A percentile compares a stretch with the other conserved stretches of the same genome.
Evolutionary conservation across 2,329 filamentous ascomycete genomes (phyloP).

Genomic region (Phialophora verrucosa): DNA sequence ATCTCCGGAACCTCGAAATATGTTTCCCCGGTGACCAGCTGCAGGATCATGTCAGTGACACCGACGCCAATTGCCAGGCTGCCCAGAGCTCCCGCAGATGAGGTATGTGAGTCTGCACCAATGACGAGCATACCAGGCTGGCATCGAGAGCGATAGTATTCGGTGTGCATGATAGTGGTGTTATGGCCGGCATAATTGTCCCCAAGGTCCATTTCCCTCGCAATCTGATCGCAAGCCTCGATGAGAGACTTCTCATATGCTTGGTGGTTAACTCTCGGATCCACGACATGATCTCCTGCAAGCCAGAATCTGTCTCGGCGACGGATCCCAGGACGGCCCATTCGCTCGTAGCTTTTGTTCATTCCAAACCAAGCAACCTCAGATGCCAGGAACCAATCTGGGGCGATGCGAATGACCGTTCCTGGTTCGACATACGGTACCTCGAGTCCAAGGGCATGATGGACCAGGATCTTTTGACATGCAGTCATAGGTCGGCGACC

Average conservation of each 20-base stretch:
- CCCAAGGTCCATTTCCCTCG: constrained; percentile 46
- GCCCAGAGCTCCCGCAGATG: constrained; percentile 51
- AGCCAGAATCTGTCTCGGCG: constrained; percentile 60
- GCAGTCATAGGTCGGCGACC: constrained; percentile 17
- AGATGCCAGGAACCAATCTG: constrained; percentile 26
- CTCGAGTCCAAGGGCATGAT: constrained; percentile 20
- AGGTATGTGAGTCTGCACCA: constrained; percentile 57
- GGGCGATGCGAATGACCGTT: constrained; percentile 15
- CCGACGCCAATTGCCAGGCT: constrained; percentile 54
- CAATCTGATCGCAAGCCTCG: constrained; percentile 46
- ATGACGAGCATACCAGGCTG: constrained; percentile 54
- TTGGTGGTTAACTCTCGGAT: constrained; percentile 49
- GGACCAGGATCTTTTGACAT: constrained; percentile 24
- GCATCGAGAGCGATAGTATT: constrained; percentile 52
- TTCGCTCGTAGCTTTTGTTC: constrained; percentile 26
- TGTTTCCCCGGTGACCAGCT: constrained; percentile 55
- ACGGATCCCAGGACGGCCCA: constrained; percentile 45
- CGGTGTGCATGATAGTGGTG: constrained; percentile 55
- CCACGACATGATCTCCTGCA: constrained; percentile 56
- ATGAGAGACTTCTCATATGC: constrained; percentile 48
- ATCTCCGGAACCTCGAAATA: constrained; percentile 56
- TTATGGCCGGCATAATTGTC: constrained; percentile 22
- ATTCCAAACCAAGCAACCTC: constrained; percentile 27
- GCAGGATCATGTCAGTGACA: constrained; percentile 53
- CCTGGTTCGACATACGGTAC: constrained; percentile 19